Evolutionary conservation across 768 basidiomycete species (phyloP).

Genomic region (Mycena pura): DNA sequence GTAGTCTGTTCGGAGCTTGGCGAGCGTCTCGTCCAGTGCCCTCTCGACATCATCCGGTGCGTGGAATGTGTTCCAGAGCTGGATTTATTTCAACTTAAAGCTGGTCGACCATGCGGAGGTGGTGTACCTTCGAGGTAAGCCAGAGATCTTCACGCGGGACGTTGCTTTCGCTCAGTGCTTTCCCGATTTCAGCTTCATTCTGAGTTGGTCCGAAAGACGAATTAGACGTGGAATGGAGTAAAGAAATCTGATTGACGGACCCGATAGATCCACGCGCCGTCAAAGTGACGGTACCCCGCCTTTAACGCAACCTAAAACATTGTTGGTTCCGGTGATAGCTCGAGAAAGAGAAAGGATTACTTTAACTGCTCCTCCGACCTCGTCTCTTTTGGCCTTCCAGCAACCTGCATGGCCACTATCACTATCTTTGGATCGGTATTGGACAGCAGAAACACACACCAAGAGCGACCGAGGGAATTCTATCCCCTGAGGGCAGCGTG

Average conservation of each 20-base stretch:
- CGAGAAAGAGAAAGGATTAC: conserved; percentile 36
- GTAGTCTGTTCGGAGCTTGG: conserved; percentile 68
- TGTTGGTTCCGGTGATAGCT: background rate
- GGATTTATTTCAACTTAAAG: background rate
- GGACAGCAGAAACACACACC: conserved; percentile 46
- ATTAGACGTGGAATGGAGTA: background rate
- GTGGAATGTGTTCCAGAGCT: conserved; percentile 84
- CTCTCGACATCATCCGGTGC: conserved; percentile 74
- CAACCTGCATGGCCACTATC: conserved; percentile 49
- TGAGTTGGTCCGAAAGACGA: conserved; percentile 27
- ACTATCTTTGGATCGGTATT: too few relatives aligned
- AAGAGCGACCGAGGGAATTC: conserved; percentile 71
- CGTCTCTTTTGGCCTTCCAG: conserved; percentile 61
- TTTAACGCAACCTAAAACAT: conserved; percentile 56
- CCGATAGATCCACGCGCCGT: conserved; percentile 74
- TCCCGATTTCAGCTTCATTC: conserved; percentile 77
- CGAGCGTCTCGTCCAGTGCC: conserved; percentile 69
- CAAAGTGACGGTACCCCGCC: conserved; percentile 74
- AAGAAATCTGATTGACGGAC: conserved; percentile 47
- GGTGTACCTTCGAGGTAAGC: conserved; percentile 64
- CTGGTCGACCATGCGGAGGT: background rate
- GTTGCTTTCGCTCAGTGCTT: conserved; percentile 63
- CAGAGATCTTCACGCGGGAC: conserved; percentile 70
- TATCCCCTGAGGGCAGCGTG: conserved; percentile 68
- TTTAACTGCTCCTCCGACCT: conserved; percentile 75